phyloP scores from a whole-genome alignment of 495 filamentous ascomycete genomes.

The Podospora pseudoanserina region DNA sequence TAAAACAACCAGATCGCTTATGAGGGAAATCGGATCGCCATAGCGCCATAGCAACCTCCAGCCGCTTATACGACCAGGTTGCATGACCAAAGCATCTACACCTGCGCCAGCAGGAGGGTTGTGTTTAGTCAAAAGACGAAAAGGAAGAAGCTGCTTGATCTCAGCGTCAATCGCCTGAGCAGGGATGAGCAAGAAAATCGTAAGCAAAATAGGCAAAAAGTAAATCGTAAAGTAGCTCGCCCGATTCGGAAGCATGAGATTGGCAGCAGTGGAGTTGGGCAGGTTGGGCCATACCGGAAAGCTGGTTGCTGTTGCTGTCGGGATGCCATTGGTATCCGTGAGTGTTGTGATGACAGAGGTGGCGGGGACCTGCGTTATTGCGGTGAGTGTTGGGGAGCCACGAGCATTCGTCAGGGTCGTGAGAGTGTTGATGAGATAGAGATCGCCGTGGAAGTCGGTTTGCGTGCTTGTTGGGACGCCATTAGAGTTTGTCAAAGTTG shows the following conservation, averaged over 20 bases:
- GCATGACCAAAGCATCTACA: conserved; percentile 1
- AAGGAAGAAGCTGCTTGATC: conserved; percentile 9
- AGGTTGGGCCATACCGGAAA: conserved; percentile 11
- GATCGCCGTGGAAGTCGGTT: background rate
- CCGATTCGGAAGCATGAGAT: background rate
- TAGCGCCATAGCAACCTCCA: background rate
- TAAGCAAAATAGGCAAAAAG: conserved; percentile 12
- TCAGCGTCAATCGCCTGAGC: conserved; percentile 10
- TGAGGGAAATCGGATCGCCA: conserved; percentile 3
- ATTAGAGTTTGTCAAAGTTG: background rate
- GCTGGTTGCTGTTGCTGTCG: conserved; percentile 2
- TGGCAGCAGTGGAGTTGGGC: conserved; percentile 7
- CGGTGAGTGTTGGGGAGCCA: background rate
- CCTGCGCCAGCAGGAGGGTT: background rate
- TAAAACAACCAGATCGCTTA: background rate
- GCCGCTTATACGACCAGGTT: background rate
- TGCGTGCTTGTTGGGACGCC: conserved; percentile 1
- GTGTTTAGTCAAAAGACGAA: background rate
- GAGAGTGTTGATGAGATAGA: background rate
- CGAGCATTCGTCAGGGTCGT: background rate
- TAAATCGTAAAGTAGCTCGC: conserved; percentile 12
- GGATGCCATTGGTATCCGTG: background rate
- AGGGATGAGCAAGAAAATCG: conserved; percentile 4
- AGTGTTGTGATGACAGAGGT: background rate
- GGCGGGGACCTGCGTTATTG: conserved; percentile 1